Conservation (phyloP, 2,329 filamentous ascomycete species). For the Talaromyces sp. region DNA sequence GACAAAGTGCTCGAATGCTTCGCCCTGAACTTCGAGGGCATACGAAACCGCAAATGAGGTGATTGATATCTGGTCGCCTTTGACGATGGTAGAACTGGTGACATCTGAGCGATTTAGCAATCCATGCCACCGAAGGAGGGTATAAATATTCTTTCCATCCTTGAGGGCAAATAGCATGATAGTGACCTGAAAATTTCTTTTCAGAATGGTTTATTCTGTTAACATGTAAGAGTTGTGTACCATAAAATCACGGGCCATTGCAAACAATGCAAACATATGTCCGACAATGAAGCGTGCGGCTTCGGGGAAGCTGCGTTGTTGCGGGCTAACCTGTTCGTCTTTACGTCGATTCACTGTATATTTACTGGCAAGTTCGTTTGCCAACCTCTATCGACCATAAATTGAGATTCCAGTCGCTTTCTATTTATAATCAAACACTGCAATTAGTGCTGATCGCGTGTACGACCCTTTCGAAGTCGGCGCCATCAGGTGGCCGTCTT, state of each 20-base stretch:
- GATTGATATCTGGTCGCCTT: too few species aligned
- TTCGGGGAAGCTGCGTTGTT: neutral
- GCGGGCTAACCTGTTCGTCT: neutral
- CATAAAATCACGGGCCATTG: neutral
- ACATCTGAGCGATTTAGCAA: too few species aligned
- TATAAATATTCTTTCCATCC: too few species aligned
- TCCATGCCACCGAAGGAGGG: too few species aligned
- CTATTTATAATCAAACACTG: neutral
- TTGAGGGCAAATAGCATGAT: too few species aligned
- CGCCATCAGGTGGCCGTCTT: constrained; percentile 13
- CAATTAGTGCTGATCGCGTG: neutral
- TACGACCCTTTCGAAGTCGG: neutral
- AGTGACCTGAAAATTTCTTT: too few species aligned
- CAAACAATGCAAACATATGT: constrained; percentile 17
- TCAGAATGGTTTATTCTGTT: neutral
- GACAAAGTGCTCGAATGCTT: neutral
- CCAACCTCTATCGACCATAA: neutral
- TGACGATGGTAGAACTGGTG: too few species aligned
- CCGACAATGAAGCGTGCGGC: constrained; percentile 4
- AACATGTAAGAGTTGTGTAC: neutral
- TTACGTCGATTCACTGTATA: neutral
- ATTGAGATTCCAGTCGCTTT: neutral
- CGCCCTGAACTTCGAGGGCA: neutral
- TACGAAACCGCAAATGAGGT: neutral
- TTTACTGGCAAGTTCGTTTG: neutral